phyloP scores from a whole-genome alignment of 2,329 filamentous ascomycete genomes.

The Pseudogymnoascus sp. region DNA sequence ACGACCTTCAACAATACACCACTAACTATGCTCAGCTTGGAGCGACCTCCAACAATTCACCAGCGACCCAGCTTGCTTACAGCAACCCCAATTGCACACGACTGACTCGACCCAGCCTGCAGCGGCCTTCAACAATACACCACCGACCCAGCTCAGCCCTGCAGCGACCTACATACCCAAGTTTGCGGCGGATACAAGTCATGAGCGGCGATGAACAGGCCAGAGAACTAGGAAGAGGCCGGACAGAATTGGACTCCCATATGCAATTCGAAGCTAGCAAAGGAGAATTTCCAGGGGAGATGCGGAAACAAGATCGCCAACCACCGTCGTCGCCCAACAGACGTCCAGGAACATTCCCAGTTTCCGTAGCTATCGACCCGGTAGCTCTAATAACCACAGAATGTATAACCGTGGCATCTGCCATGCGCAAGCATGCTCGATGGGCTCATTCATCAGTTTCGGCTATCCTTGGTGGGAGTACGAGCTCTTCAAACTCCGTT shows the following conservation, averaged over 20 bases:
- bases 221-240: conserved; percentile 2
- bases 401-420: conserved; percentile 96
- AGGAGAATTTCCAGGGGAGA: neutral
- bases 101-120: neutral
- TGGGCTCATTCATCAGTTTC: conserved; percentile 95
- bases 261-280: neutral
- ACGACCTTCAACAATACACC: neutral
- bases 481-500: conserved; percentile 44
- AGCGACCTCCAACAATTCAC: neutral
- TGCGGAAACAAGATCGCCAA: neutral
- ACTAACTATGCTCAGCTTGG: neutral
- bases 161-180: neutral
- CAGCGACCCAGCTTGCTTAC: neutral
- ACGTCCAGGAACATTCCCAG: conserved; percentile 30
- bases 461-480: conserved; percentile 76
- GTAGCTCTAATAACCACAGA: conserved; percentile 93
- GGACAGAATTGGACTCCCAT: neutral
- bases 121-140: neutral
- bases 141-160: neutral
- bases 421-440: conserved; percentile 94
- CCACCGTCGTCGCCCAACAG: neutral
- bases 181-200: conserved; percentile 1
- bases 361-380: conserved; percentile 80
- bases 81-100: neutral
- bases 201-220: conserved; percentile 5